These are phyloP conservation scores for Articulospora tetracladia DNA, from an alignment of 495 filamentous ascomycete genomes.

Conservation along the genomic window DNA sequence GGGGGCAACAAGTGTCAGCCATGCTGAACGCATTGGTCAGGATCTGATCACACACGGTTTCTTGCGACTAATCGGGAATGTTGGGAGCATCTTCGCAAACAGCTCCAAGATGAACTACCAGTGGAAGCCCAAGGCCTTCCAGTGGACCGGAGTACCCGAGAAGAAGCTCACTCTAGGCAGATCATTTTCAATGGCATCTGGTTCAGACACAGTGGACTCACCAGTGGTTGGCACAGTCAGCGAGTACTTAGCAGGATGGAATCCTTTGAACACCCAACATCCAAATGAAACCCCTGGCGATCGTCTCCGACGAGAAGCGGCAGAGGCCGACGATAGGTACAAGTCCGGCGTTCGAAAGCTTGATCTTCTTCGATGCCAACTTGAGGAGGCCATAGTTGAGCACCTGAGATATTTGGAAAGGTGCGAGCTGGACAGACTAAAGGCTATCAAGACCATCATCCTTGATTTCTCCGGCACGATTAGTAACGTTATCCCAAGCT, in stretches of 20 bases:
- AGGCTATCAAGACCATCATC: conserved; percentile 96
- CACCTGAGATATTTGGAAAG: conserved; percentile 96
- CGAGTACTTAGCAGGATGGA: conserved; percentile 88
- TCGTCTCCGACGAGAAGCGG: conserved; percentile 81
- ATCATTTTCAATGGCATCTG: conserved; percentile 57
- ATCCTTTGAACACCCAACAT: conserved; percentile 81
- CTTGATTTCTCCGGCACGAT: conserved; percentile 97
- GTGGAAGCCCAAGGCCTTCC: conserved; percentile 90
- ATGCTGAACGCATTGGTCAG: conserved; percentile 90
- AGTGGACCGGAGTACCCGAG: conserved; percentile 80
- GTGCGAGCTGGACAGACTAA: conserved; percentile 92
- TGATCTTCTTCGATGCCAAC: conserved; percentile 83
- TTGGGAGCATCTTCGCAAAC: conserved; percentile 94
- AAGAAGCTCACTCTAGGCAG: conserved; percentile 72
- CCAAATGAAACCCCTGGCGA: conserved; percentile 89
- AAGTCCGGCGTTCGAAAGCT: conserved; percentile 79
- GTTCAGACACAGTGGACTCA: conserved; percentile 60
- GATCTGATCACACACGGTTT: conserved; percentile 86
- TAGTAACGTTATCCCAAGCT: conserved; percentile 94
- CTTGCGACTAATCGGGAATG: conserved; percentile 85
- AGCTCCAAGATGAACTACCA: conserved; percentile 97
- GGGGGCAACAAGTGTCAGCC: conserved; percentile 75
- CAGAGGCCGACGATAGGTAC: conserved; percentile 90
- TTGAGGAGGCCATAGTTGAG: conserved; percentile 91
- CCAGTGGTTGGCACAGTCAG: conserved; percentile 72